Base-by-base conservation (phyloP, 1,284 basidiomycete species). In the Athelia sp. region DNA sequence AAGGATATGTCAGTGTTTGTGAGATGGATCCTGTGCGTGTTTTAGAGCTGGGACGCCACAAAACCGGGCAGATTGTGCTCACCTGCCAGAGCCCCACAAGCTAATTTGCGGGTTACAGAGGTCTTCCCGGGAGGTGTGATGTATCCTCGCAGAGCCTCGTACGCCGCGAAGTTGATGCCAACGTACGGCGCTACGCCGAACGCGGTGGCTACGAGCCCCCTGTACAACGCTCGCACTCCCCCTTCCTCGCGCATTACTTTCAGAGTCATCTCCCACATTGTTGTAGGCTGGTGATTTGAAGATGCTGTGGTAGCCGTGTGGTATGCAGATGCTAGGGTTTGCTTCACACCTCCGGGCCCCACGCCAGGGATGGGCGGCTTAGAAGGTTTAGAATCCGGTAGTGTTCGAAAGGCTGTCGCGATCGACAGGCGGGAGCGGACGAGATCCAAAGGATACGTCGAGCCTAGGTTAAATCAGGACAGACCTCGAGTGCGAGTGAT, bases 141-240 rank as follows among this genome's bases (percentile, higher is more conserved):
- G 35, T 84, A 57, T 0, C 83, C 81, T 45, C 89, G 73, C 53
- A 91, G 63, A 47, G 82, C 74, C 64, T 91, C 89, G 55, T 91
- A 91, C 19, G 88, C 72, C 3, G 88, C 85, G 64, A 91, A 91
- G 64, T 91, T 91, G 64, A 90, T 85, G 13, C 88, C 87, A 8
- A 93, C 93, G 62, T 96, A 97, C 1, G 94, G 94, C 17, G 94
- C 94, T 21, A 98, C 93, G 2, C 94, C 94, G 47, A 90, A 76
- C 2, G 91, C 89, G 0, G 95, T 98, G 3, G 95, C 84, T 43
- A 93, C 75, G 46, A 94, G 72, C 0, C 95, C 95, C 46, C 91
- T 83, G 65, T 98, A 98, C 47, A 98, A 70, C 1, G 86, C 95
- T 43, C 83, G 76, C 13, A 95, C 62, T 0, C 94, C 94, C 22